phyloP scores from a whole-genome alignment of 306 rosid species.

The Hippophae rhamnoides region DNA sequence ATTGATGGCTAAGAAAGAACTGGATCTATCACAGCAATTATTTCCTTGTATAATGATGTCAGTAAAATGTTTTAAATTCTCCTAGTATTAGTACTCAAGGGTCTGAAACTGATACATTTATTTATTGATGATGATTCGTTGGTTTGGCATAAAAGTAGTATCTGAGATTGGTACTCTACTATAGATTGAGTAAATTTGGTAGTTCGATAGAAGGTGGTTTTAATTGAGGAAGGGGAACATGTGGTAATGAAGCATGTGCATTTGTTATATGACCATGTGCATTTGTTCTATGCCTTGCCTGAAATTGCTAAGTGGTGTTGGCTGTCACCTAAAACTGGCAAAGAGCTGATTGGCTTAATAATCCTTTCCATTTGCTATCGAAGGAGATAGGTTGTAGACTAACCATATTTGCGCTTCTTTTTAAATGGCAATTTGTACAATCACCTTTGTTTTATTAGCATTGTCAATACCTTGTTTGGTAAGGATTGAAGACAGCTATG shows the following conservation, averaged over 20 bases:
- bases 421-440: no score
- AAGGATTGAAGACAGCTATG: no score
- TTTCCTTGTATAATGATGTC: no score
- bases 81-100: no score
- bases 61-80: not conserved
- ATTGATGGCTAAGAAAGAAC: no score
- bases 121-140: constrained; percentile 7
- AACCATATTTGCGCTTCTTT: not conserved
- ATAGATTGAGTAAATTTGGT: not conserved
- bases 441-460: no score
- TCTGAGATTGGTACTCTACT: not conserved
- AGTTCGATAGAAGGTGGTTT: constrained; percentile 10
- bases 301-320: constrained; percentile 28
- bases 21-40: no score
- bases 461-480: no score
- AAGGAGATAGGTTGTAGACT: not conserved
- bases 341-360: constrained; percentile 37
- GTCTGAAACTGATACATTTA: constrained; percentile 5
- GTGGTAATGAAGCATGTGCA: constrained; percentile 44
- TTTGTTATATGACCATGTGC: constrained; percentile 49
- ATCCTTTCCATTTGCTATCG: constrained; percentile 1
- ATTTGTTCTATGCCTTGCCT: constrained; percentile 29
- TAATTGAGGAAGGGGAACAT: constrained; percentile 12
- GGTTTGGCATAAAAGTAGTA: constrained; percentile 15
- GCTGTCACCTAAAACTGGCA: constrained; percentile 32